Evolutionary conservation across 768 basidiomycete genomes (phyloP), one percentile per base, ranked within the genome.

Genomic region (Phaffia australis): DNA sequence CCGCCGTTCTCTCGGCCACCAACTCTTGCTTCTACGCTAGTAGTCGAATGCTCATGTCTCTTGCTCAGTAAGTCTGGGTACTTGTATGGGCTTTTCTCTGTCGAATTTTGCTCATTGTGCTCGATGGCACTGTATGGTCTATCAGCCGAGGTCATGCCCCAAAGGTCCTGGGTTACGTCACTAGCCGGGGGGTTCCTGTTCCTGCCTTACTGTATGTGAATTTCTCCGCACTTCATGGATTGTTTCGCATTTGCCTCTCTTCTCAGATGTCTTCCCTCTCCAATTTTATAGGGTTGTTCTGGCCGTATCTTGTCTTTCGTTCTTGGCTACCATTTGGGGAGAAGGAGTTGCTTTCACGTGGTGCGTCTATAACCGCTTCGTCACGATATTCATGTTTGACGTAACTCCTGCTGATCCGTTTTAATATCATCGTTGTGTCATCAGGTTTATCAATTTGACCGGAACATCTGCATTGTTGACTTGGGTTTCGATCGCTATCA

Each of bases 11-110:
- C 58, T 84, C 83, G 18, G 83, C 84, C 23, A 83, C 82, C 2
- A 83, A 84, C 69, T 83, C 83, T 1, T 84, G 83, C 72, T 84
- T 86, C 72, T 86, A 83, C 71, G 85, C 83, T 5, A 83, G 83
- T 63, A 84, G 84, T 3, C 80, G 84, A 1, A 83, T 83, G 79
- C 73, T 85, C 9, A 75, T 81, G 47, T 80, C 83, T 0, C 78
- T 87, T n/a, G 85, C 85, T 3, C 80, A 81, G 63, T 75, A 78
- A 27, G 85, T 85, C 0, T 81, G 85, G 69, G 87, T 85, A 0
- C 87, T 86, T 16, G 23, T 4, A 23, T 58, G n/a, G n/a, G n/a
- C 23, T 35, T 19, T 58, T 11, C 35, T 42, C 35, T 42, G 6
- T 42, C 35, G 35, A 42, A 42, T 42, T 42, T 42, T 4, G 35